Conservation (phyloP, 805 yeast species). For the Kuraishia hungarica region DNA sequence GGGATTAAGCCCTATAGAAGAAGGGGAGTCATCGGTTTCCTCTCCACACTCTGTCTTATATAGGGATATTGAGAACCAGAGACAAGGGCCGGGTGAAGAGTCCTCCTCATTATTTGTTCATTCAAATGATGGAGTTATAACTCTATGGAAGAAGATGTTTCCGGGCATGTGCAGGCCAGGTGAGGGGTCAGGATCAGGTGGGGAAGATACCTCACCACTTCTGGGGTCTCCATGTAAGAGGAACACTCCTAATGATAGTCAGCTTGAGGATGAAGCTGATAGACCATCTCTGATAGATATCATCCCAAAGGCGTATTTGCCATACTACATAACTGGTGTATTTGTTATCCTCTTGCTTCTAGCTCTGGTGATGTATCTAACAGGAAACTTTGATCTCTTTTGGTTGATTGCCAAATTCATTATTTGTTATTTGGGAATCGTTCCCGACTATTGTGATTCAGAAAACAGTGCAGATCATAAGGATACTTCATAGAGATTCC, state of each 20-base stretch:
- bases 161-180: not conserved
- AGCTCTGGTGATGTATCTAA: not conserved
- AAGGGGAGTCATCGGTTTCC: not conserved
- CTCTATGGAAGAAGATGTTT: not conserved
- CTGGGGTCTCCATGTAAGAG: not conserved
- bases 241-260: not conserved
- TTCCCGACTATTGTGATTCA: not conserved
- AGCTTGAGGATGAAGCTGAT: not conserved
- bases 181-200: not conserved
- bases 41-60: not conserved
- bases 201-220: not conserved
- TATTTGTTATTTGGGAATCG: not conserved
- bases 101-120: not conserved
- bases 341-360: not conserved
- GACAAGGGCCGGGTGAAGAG: not conserved
- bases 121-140: not conserved
- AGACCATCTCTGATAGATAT: not conserved
- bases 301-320: not conserved
- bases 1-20: not conserved
- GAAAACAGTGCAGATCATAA: too few species aligned
- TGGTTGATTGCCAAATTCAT: not conserved
- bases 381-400: not conserved
- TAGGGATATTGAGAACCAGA: not conserved
- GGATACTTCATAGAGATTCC: not conserved
- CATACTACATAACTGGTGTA: not conserved